These are phyloP conservation scores for Dichotomocladium elegans DNA, from an alignment of 371 early-diverging fungal genomes.

Conservation along the genomic window DNA sequence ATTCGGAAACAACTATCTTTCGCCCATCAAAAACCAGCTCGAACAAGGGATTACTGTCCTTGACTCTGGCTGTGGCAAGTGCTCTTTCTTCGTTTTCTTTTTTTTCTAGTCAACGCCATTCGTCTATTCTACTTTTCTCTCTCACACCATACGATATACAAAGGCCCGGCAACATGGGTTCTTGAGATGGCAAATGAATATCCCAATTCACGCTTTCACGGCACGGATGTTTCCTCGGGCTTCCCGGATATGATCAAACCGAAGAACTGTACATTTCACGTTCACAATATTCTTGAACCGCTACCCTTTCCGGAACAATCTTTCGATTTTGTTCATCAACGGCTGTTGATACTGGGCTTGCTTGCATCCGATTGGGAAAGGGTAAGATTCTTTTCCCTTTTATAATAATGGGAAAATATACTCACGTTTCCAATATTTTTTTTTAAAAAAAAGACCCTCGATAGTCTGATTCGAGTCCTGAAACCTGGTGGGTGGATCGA, in stretches of 20 bases:
- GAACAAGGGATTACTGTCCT: conserved; percentile 16
- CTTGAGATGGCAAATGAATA: conserved; percentile 17
- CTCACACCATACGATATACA: no score
- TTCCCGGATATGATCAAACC: conserved; percentile 13
- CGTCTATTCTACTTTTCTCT: no score
- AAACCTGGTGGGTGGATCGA: conserved; percentile 47
- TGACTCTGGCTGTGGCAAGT: conserved; percentile 21
- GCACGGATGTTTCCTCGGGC: conserved; percentile 8
- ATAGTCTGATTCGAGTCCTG: conserved; percentile 28
- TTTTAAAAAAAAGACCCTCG: conserved; percentile 1
- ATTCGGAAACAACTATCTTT: conserved; percentile 1
- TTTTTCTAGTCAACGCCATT: no score
- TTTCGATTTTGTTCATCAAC: conserved; percentile 55
- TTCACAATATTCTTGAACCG: conserved; percentile 48
- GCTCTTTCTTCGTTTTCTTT: no score
- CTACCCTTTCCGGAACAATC: conserved; percentile 48
- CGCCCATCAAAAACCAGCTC: conserved; percentile 7
- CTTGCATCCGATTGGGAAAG: conserved; percentile 23
- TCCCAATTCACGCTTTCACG: conserved; percentile 14
- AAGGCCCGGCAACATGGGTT: conserved; percentile 22
- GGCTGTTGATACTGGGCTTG: conserved; percentile 28
- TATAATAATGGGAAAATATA: not conserved
- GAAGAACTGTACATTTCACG: conserved; percentile 35
- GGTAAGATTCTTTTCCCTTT: conserved; percentile 5
- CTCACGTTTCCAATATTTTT: not conserved